These are phyloP conservation scores for Pythium aphanidermatum DNA, from an alignment of 352 stramenopile species.

Conservation along the genomic window DNA sequence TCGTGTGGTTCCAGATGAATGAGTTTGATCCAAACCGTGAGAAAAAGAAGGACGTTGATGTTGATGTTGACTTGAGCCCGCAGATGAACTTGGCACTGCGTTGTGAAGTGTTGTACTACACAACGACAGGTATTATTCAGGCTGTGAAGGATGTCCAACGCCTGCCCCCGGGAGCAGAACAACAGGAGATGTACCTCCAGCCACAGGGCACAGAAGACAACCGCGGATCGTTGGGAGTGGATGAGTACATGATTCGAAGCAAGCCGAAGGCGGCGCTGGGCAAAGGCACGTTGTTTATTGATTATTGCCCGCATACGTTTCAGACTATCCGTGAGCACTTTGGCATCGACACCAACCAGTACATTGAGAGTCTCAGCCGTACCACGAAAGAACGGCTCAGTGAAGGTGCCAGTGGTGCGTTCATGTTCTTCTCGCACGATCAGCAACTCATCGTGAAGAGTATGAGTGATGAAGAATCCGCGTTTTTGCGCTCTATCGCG, in stretches of 20 bases:
- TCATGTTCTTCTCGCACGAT: slow-evolving; percentile 89
- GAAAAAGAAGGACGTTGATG: slow-evolving; percentile 55
- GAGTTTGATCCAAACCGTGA: slow-evolving; percentile 47
- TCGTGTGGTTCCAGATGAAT: slow-evolving; percentile 89
- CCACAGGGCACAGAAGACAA: slow-evolving; percentile 76
- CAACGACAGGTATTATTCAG: slow-evolving; percentile 84
- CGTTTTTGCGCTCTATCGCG: slow-evolving; percentile 76
- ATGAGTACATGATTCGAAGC: slow-evolving; percentile 82
- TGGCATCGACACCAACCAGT: slow-evolving; percentile 74
- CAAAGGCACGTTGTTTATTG: slow-evolving; percentile 84
- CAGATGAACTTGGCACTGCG: slow-evolving; percentile 83
- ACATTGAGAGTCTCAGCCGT: slow-evolving; percentile 75
- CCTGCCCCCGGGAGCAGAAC: slow-evolving; percentile 51
- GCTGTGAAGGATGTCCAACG: slow-evolving; percentile 70
- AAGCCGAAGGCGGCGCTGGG: slow-evolving; percentile 58
- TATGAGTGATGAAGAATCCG: slow-evolving; percentile 84
- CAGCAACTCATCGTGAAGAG: slow-evolving; percentile 88
- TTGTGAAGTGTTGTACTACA: slow-evolving; percentile 86
- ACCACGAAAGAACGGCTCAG: slow-evolving; percentile 84
- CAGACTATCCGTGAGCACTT: slow-evolving; percentile 84
- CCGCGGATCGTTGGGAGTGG: slow-evolving; percentile 63
- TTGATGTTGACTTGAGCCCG: slow-evolving; percentile 80
- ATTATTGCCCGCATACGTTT: slow-evolving; percentile 84
- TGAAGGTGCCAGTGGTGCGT: slow-evolving; percentile 81
- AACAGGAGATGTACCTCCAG: slow-evolving; percentile 77